Evolutionary conservation across 208 protist species (phyloP).

Genomic region (Phytomonas sp.): DNA sequence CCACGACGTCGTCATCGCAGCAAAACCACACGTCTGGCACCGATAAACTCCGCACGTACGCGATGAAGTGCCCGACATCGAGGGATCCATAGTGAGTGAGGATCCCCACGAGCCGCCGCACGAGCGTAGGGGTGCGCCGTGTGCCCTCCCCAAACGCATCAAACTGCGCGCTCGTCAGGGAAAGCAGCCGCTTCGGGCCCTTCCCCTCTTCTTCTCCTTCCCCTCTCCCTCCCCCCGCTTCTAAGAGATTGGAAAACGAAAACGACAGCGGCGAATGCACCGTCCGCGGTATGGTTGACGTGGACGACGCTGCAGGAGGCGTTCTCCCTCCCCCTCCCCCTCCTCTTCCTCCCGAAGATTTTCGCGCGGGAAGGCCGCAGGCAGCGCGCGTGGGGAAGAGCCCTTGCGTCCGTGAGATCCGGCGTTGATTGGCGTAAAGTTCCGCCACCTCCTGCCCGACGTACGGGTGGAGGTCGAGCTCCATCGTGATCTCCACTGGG

Average conservation of each 20-base stretch:
- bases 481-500: conserved; percentile 44
- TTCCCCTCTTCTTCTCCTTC: background rate
- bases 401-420: conserved; percentile 11
- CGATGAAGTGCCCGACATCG: conserved; percentile 82
- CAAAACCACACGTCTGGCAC: conserved; percentile 69
- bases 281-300: no score
- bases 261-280: no score
- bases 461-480: conserved; percentile 50
- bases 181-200: background rate
- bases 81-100: conserved; percentile 79
- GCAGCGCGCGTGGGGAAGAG: no score
- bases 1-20: conserved; percentile 79
- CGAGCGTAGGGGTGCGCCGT: conserved; percentile 23
- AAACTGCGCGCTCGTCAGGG: conserved; percentile 18
- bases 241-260: no score
- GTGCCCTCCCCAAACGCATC: conserved; percentile 24
- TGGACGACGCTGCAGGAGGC: no score
- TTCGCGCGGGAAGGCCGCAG: no score
- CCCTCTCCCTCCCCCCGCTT: background rate
- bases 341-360: no score
- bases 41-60: conserved; percentile 55
- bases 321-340: no score
- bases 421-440: conserved; percentile 24
- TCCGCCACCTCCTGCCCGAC: conserved; percentile 31
- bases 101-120: conserved; percentile 62